Evolutionary conservation across 2,329 filamentous ascomycete genomes (phyloP), one percentile per base, ranked within the genome.

Genomic region (Aaosphaeria pasadenensis): DNA sequence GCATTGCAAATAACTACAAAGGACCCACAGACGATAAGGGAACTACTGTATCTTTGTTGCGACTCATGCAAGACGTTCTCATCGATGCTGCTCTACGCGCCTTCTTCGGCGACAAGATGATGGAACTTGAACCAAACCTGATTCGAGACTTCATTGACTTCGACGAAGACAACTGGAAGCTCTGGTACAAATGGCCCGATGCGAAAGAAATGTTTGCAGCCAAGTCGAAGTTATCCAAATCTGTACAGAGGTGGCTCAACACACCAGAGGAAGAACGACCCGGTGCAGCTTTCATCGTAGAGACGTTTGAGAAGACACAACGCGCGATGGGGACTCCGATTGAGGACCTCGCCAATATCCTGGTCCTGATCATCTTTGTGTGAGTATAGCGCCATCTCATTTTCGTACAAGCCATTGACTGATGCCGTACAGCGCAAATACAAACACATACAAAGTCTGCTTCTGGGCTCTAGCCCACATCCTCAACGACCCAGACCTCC

Each of bases 391-490:
- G 11, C 33, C 13, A 11, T 7, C 35, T 39, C 4, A 24, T 28
- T 11, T 11, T 29, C 6, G n/a, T 29, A 29, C 7, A 35, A 7
- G 39, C 7, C 33, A 36, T 9, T n/a, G 40, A 52, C 39, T 40
- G 24, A 40, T 11, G 7, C 39, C 3, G 24, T 11, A 17, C 39
- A 40, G 39, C 7, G 17, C 24, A 6, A n/a, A 51, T 30, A 51
- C 51, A 44, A 58, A 58, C 42, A n/a, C 49, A 2, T 56, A 58
- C 46, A 56, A 56, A 30, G 7, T 56, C 11, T 39, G 47, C 7
- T 58, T 58, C 40, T 58, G 55, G 55, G 17, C 49, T 5, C 30
- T 50, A 4, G 42, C 51, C 3, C 39, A 58, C 43, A 30, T 58
- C 2, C 38, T 43, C 7, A 30, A 53, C n/a, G 13, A 53, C n/a